A percentile compares a stretch with the other conserved stretches of the same genome.
phyloP scores from a whole-genome alignment of 2,329 filamentous ascomycete species.

The Botrytis fragariae region DNA sequence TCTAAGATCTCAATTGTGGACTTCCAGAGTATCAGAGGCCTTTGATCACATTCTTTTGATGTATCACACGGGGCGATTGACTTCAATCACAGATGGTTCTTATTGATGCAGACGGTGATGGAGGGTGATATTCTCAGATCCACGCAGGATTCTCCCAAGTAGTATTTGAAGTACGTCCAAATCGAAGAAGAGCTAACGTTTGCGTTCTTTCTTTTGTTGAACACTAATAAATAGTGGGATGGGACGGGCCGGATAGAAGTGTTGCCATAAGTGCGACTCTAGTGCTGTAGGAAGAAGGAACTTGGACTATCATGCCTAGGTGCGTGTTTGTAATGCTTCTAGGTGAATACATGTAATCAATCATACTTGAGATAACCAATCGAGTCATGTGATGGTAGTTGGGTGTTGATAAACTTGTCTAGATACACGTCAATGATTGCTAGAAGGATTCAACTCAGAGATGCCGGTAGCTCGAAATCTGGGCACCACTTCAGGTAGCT shows the following conservation, averaged over 20 bases:
- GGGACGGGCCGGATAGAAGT: neutral
- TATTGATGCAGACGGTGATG: neutral
- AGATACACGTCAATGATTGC: neutral
- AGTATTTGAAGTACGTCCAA: neutral
- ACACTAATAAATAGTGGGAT: neutral
- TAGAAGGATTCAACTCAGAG: neutral
- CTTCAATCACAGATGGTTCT: neutral
- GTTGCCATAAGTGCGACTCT: neutral
- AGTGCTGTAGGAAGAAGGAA: neutral
- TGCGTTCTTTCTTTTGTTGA: neutral
- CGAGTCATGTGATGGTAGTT: neutral
- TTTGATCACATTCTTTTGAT: neutral
- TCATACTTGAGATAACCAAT: accelerated
- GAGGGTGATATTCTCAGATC: neutral
- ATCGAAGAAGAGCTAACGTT: neutral
- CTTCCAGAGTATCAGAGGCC: neutral
- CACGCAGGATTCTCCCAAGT: neutral
- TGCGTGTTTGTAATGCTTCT: neutral
- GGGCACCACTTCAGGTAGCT: neutral
- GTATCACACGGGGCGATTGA: neutral
- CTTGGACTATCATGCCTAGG: neutral
- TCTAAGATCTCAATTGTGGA: neutral
- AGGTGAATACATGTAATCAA: neutral
- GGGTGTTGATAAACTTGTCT: neutral
- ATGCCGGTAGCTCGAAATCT: neutral